Percentiles rank a stretch among this genome's conserved stretches.
These are phyloP conservation scores for Saturnispora besseyi DNA, from an alignment of 805 yeast species.

Conservation along the genomic window DNA sequence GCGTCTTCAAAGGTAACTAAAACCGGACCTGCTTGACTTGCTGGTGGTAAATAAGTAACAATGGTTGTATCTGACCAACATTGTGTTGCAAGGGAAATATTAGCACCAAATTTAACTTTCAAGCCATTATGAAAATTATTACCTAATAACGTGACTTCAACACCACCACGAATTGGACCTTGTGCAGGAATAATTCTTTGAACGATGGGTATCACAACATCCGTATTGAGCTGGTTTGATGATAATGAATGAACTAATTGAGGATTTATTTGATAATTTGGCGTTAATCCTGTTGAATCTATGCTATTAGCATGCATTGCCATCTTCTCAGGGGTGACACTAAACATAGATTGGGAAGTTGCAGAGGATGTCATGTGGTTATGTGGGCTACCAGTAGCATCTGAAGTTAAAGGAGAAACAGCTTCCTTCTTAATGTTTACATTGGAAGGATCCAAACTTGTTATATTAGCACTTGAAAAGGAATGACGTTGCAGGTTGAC, in stretches of 20 bases:
- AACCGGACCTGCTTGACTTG: conserved; percentile 83
- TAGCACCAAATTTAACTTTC: conserved; percentile 78
- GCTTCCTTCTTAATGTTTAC: conserved; percentile 21
- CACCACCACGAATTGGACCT: conserved; percentile 95
- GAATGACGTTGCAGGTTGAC: conserved; percentile 7
- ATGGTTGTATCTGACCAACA: conserved; percentile 95
- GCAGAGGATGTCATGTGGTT: conserved; percentile 24
- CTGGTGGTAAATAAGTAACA: conserved; percentile 90
- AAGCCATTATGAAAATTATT: conserved; percentile 78
- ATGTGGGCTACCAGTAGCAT: conserved; percentile 26
- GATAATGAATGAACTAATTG: neutral
- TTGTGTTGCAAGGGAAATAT: conserved; percentile 72
- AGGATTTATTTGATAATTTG: neutral
- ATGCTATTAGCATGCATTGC: neutral
- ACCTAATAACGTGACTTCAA: conserved; percentile 88
- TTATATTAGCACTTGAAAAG: conserved; percentile 7
- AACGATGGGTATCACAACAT: conserved; percentile 41
- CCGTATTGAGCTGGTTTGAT: neutral
- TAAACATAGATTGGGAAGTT: conserved; percentile 20
- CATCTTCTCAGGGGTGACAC: conserved; percentile 27
- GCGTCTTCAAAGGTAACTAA: conserved; percentile 60
- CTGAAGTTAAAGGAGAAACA: conserved; percentile 26
- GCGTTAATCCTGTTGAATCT: neutral
- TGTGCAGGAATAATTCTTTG: conserved; percentile 90
- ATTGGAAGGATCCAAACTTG: conserved; percentile 20